Conservation (phyloP, 2,329 filamentous ascomycete species). For the Didymella keratinophila region DNA sequence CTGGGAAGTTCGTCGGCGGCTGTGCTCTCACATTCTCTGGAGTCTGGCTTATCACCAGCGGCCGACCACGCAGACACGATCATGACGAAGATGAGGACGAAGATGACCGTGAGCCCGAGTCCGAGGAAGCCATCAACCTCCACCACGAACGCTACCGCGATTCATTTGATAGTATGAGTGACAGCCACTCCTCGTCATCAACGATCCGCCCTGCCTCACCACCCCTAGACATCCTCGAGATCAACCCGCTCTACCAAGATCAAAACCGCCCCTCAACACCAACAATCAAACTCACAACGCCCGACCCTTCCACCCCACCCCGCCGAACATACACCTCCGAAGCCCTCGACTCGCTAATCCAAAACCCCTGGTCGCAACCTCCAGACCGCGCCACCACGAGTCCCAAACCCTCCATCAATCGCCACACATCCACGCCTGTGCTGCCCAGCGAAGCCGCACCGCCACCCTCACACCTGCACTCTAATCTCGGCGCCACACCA, state of each 20-base stretch:
- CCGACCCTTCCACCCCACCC: conserved; percentile 22
- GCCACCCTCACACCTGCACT: conserved; percentile 19
- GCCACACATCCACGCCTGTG: conserved; percentile 41
- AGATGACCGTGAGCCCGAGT: conserved; percentile 55
- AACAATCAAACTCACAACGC: conserved; percentile 31
- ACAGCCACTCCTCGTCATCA: conserved; percentile 31
- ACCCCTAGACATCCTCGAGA: conserved; percentile 24
- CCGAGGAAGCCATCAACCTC: conserved; percentile 54
- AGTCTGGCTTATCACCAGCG: conserved; percentile 96
- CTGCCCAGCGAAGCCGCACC: conserved; percentile 41
- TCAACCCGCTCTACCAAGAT: conserved; percentile 26
- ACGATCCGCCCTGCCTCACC: conserved; percentile 36
- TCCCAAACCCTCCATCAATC: conserved; percentile 25
- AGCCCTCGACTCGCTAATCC: conserved; percentile 32
- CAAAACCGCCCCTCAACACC: conserved; percentile 36
- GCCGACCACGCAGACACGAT: conserved; percentile 56
- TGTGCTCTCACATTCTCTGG: conserved; percentile 93
- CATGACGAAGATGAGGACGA: conserved; percentile 62
- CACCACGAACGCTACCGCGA: conserved; percentile 51
- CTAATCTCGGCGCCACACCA: conserved; percentile 28
- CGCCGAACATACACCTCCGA: conserved; percentile 18
- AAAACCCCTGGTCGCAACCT: conserved; percentile 42
- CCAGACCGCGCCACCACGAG: conserved; percentile 8
- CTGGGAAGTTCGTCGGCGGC: conserved; percentile 85
- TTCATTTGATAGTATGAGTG: conserved; percentile 32